Conservation (phyloP, 345 rosid genomes). For the Aquilaria sinensis region DNA sequence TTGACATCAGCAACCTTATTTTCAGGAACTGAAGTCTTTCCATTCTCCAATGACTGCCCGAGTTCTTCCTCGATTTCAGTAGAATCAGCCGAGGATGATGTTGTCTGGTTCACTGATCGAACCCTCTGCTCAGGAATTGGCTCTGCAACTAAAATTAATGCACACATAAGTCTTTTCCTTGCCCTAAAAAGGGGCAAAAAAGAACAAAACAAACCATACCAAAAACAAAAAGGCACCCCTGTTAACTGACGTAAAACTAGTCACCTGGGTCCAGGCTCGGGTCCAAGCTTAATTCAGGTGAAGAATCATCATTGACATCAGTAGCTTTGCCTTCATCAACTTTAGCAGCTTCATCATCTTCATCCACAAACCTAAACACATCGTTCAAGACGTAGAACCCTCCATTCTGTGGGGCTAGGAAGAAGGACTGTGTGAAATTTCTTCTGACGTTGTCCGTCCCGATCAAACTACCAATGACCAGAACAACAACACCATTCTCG, state of each 20-base stretch:
- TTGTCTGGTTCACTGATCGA: conserved; percentile 9
- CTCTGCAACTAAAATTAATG: conserved; percentile 23
- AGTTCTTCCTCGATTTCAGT: conserved; percentile 15
- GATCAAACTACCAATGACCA: conserved; percentile 61
- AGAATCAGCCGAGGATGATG: conserved; percentile 14
- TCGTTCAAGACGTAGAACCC: conserved; percentile 75
- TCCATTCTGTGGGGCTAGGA: conserved; percentile 55
- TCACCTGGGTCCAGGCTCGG: conserved; percentile 30
- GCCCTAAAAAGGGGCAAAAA: too few relatives aligned
- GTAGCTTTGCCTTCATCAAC: not conserved
- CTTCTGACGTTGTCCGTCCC: conserved; percentile 37
- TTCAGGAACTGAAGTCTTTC: conserved; percentile 21
- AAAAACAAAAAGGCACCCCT: conserved; percentile 1
- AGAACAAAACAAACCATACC: not conserved
- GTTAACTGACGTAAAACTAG: not conserved
- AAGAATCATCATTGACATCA: conserved; percentile 24
- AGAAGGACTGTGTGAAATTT: conserved; percentile 60
- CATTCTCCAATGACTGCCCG: conserved; percentile 22
- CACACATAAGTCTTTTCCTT: too few relatives aligned
- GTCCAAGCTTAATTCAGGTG: conserved; percentile 13
- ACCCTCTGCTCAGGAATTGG: conserved; percentile 13
- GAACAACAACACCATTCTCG: conserved; percentile 41
- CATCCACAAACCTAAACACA: conserved; percentile 53
- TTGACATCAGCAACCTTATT: conserved; percentile 17
- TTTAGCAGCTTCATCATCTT: conserved; percentile 16